A percentile compares a stretch with the other conserved stretches of the same genome.
phyloP scores from a whole-genome alignment of 768 basidiomycete species.

The Boletellus emodensis region DNA sequence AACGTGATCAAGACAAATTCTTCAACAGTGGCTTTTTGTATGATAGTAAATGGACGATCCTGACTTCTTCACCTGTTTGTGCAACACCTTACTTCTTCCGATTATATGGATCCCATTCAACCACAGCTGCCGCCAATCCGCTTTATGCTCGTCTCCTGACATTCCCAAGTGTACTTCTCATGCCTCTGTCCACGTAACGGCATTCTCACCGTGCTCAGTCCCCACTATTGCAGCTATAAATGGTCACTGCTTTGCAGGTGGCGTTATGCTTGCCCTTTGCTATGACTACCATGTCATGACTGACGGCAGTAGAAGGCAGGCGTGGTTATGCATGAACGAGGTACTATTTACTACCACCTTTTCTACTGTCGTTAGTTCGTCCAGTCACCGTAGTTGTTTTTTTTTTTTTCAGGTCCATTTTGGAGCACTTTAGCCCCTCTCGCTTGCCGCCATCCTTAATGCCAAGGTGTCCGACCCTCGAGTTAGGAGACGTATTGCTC shows the following conservation, averaged over 20 bases:
- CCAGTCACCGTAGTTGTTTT: background rate
- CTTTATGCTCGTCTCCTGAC: constrained; percentile 63
- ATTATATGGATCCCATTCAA: constrained; percentile 3
- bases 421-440: constrained; percentile 75
- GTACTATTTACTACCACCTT: constrained; percentile 31
- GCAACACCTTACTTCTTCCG: background rate
- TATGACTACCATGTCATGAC: constrained; percentile 92
- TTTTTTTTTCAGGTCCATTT: constrained; percentile 58
- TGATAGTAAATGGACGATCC: constrained; percentile 45
- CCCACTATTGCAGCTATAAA: constrained; percentile 78
- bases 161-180: constrained; percentile 62
- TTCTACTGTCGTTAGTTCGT: background rate
- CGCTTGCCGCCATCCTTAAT: constrained; percentile 59
- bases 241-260: constrained; percentile 84
- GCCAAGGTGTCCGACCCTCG: constrained; percentile 60
- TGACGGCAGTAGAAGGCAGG: constrained; percentile 69
- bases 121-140: constrained; percentile 69
- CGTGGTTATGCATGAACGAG: constrained; percentile 94
- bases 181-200: background rate
- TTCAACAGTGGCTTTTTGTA: constrained; percentile 84
- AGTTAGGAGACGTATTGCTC: constrained; percentile 64
- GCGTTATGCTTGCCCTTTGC: constrained; percentile 69
- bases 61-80: constrained; percentile 63
- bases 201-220: constrained; percentile 40
- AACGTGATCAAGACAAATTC: constrained; percentile 76